A percentile compares a stretch with the other conserved stretches of the same genome.
Evolutionary conservation across 192 early-diverging fungal genomes (phyloP).

Genomic region (Dissophora globulifera): DNA sequence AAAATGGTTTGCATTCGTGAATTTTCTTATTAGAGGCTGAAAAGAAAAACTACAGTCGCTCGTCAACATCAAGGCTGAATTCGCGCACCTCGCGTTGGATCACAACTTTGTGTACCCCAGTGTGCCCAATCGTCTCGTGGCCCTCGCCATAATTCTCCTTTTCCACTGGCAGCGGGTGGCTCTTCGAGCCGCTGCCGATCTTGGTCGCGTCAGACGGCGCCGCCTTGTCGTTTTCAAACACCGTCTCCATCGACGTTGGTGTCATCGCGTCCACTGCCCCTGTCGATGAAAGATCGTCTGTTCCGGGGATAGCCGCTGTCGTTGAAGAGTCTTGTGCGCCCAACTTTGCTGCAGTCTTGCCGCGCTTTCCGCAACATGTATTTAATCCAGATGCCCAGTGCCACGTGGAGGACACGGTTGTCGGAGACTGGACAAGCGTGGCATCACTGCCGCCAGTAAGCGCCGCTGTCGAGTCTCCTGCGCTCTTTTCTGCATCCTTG

Average conservation of each 20-base stretch:
- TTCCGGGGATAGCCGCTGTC: too few relatives aligned
- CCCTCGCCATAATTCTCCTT: background rate
- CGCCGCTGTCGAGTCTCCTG: background rate
- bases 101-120: conserved; percentile 38
- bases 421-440: conserved; percentile 7
- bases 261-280: too few relatives aligned
- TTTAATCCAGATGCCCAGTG: conserved; percentile 4
- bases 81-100: conserved; percentile 40
- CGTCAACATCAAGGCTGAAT: conserved; percentile 35
- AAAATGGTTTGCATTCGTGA: background rate
- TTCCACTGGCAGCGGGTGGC: conserved; percentile 3
- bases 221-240: too few relatives aligned
- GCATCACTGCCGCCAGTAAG: conserved; percentile 15
- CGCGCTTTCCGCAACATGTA: background rate
- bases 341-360: background rate
- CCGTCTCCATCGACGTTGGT: too few relatives aligned
- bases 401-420: background rate
- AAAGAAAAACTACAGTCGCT: too few relatives aligned
- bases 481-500: background rate
- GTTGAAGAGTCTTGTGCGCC: too few relatives aligned
- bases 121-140: conserved; percentile 48
- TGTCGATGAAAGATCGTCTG: too few relatives aligned
- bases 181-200: background rate
- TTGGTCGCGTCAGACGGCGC: too few relatives aligned
- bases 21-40: too few relatives aligned